Percentiles rank a stretch among this genome's conserved stretches.
Evolutionary conservation across 2,329 filamentous ascomycete genomes (phyloP).

Genomic region (Pseudocercospora fuligena): DNA sequence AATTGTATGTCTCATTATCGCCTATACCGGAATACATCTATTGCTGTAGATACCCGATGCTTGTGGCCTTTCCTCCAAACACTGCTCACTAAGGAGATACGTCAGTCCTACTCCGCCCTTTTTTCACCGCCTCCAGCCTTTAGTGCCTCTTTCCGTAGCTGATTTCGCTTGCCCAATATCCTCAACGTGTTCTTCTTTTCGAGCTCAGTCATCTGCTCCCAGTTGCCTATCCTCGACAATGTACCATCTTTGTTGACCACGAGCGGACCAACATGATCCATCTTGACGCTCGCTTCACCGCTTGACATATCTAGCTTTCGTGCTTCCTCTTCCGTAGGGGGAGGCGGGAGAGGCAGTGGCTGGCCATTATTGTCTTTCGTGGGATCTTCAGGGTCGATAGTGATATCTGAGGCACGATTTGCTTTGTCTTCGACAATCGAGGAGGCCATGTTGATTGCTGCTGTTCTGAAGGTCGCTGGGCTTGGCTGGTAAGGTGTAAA

Average conservation of each 20-base stretch:
- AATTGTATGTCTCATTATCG: background rate
- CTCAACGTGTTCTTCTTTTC: conserved; percentile 71
- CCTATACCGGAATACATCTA: background rate
- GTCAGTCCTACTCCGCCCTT: background rate
- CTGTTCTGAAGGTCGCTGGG: background rate
- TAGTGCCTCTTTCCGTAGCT: conserved; percentile 63
- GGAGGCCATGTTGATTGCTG: conserved; percentile 5
- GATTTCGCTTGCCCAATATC: conserved; percentile 71
- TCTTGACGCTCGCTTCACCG: conserved; percentile 52
- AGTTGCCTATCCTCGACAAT: conserved; percentile 73
- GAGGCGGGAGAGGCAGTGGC: conserved; percentile 31
- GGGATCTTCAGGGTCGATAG: background rate
- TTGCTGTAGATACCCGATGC: background rate
- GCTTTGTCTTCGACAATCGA: background rate
- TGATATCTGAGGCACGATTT: conserved; percentile 1
- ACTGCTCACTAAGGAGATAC: background rate
- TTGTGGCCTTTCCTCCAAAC: no score
- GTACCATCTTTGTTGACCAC: conserved; percentile 76
- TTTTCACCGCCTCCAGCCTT: conserved; percentile 44
- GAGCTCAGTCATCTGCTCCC: conserved; percentile 70
- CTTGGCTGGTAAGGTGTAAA: conserved; percentile 14
- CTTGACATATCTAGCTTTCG: conserved; percentile 41
- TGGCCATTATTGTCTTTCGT: conserved; percentile 6
- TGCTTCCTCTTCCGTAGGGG: conserved; percentile 38
- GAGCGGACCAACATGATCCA: conserved; percentile 73